Evolutionary conservation across 495 filamentous ascomycete species (phyloP).

Genomic region (Extremus antarcticus): DNA sequence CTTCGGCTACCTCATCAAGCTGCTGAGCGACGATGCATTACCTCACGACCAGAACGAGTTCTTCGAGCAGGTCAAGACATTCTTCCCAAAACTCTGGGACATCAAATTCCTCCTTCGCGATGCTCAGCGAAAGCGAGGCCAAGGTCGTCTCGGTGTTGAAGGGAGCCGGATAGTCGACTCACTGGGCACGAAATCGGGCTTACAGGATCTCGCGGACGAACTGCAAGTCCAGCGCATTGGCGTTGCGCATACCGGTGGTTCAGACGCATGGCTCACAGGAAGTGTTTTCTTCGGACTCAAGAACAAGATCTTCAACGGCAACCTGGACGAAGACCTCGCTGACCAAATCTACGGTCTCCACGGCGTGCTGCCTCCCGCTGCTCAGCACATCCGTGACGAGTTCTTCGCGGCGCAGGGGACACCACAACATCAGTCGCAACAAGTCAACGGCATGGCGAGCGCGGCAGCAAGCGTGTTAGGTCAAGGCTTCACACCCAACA

Average conservation of each 20-base stretch:
- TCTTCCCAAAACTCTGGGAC: slow-evolving; percentile 87
- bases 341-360: slow-evolving; percentile 88
- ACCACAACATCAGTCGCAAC: slow-evolving; percentile 9
- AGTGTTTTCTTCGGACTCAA: slow-evolving; percentile 31
- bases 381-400: slow-evolving; percentile 28
- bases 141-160: slow-evolving; percentile 45
- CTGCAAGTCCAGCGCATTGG: slow-evolving; percentile 81
- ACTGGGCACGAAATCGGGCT: slow-evolving; percentile 73
- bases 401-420: slow-evolving; percentile 25
- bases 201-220: slow-evolving; percentile 88
- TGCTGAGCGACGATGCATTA: slow-evolving; percentile 66
- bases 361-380: slow-evolving; percentile 44
- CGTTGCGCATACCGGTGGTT: slow-evolving; percentile 78
- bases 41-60: slow-evolving; percentile 84
- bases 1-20: slow-evolving; percentile 92
- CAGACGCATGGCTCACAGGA: slow-evolving; percentile 82
- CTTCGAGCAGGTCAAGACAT: slow-evolving; percentile 69
- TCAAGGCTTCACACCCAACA: slow-evolving; percentile 14
- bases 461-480: not conserved
- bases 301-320: slow-evolving; percentile 73
- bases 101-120: slow-evolving; percentile 97
- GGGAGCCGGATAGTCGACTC: slow-evolving; percentile 60
- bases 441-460: slow-evolving; percentile 6
- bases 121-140: slow-evolving; percentile 40
- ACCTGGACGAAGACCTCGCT: slow-evolving; percentile 74